These are phyloP conservation scores for Helotiales sp. DNA, from an alignment of 2,329 filamentous ascomycete species.

Conservation along the genomic window DNA sequence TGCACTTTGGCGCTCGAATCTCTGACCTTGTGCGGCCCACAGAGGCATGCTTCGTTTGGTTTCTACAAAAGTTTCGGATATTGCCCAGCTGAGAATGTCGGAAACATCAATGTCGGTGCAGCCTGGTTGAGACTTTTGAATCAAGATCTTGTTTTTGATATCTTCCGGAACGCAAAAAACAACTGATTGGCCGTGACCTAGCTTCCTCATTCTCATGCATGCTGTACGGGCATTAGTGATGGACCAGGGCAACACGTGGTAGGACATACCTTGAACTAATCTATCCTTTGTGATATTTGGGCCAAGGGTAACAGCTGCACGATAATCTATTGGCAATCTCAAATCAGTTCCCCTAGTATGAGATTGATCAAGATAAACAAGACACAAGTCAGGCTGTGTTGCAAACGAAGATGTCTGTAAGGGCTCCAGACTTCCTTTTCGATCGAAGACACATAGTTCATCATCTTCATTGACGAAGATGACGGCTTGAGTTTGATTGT, in stretches of 20 bases:
- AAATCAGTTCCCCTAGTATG: conserved; percentile 72
- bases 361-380: conserved; percentile 69
- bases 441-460: conserved; percentile 53
- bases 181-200: conserved; percentile 67
- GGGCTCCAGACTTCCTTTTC: conserved; percentile 43
- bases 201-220: conserved; percentile 68
- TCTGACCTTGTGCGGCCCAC: conserved; percentile 60
- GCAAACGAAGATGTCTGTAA: conserved; percentile 60
- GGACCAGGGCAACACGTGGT: neutral
- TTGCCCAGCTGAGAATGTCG: conserved; percentile 60
- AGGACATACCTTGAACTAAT: conserved; percentile 60
- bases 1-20: conserved; percentile 41
- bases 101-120: conserved; percentile 42
- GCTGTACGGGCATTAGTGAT: conserved; percentile 42
- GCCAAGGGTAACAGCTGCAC: conserved; percentile 68
- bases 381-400: conserved; percentile 55
- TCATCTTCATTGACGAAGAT: conserved; percentile 64
- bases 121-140: conserved; percentile 16
- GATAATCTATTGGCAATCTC: conserved; percentile 55
- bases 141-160: conserved; percentile 53
- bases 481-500: conserved; percentile 49
- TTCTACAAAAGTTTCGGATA: conserved; percentile 56
- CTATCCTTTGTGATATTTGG: conserved; percentile 66
- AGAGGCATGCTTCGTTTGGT: conserved; percentile 50
- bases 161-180: conserved; percentile 61